Evolutionary conservation across 257 asterid genomes (phyloP), one percentile per base, ranked within the genome.

Genomic region (Lavandula angustifolia): DNA sequence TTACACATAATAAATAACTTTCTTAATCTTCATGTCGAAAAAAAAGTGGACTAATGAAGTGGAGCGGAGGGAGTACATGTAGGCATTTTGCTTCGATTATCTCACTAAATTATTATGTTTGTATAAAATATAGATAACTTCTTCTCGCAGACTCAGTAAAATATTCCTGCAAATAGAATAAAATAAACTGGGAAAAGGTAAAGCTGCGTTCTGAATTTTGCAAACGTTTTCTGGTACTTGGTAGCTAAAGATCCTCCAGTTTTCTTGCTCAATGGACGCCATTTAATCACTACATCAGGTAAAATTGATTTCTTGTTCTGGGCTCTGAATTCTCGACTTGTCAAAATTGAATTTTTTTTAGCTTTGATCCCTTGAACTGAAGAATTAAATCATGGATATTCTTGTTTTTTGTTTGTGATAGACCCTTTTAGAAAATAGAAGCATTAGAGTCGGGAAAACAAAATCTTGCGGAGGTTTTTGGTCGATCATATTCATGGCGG

Each of bases 401-500:
- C 7, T 4, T 1, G 55, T 22, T 3, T 4, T 3, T 1, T 59
- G 44, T 70, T 12, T 31, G 17, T 32, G 53, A 35, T 63, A 43
- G 61, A 18, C 35, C 47, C 42, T 17, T 49, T 65, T 22, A 9
- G 65, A 37, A 46, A 57, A 18, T 38, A 52, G 56, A 13, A 53
- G 8, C 59, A 70, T 44, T 6, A 10, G 29, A 17, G 13, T 4
- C 16, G 54, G 7, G 5, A 16, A 43, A 51, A 5, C 16, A 58
- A 37, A 46, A 41, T 9, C 35, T 49, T 10, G 50, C 58, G 56
- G 34, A 73, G 78, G 75, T 68, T 72, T 60, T 62, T 40, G 62
- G 8, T 53, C 32, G 77, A 80, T 77, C 86, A 90, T 90, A 22
- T 22, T 22, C 27, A 90, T 90, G 97, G 92, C 96, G 76, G 89